Evolutionary conservation across 2,329 filamentous ascomycete genomes (phyloP).

Genomic region (Trichoderma sp.): DNA sequence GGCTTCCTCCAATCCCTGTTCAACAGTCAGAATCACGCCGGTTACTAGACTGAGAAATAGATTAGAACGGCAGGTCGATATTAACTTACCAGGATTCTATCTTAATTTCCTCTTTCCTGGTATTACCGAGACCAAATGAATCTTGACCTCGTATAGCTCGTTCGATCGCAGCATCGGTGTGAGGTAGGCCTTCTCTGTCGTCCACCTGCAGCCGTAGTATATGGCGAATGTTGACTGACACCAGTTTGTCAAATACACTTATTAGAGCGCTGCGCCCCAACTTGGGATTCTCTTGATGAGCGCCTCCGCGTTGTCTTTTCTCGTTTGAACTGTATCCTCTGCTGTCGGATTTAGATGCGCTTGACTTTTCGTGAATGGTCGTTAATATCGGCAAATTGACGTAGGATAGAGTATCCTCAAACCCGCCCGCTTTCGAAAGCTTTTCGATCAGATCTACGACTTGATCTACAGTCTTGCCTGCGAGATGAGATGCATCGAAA

Average conservation of each 20-base stretch:
- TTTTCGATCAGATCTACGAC: not conserved
- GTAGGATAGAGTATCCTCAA: not conserved
- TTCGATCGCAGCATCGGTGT: not conserved
- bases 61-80: accelerated
- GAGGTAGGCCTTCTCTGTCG: not conserved
- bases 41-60: not conserved
- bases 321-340: not conserved
- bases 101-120: not conserved
- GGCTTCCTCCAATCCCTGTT: not conserved
- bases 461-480: not conserved
- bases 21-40: not conserved
- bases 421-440: not conserved
- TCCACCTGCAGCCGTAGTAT: not conserved
- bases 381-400: not conserved
- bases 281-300: not conserved
- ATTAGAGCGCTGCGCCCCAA: not conserved
- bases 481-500: not conserved
- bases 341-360: not conserved
- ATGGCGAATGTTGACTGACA: not conserved
- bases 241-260: not conserved
- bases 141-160: not conserved
- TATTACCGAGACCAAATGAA: not conserved
- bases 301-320: not conserved
- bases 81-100: not conserved
- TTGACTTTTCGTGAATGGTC: not conserved